Percentiles rank a stretch among this genome's conserved stretches.
These are phyloP conservation scores for Rehmannia glutinosa DNA, from an alignment of 257 asterid genomes.

Conservation along the genomic window DNA sequence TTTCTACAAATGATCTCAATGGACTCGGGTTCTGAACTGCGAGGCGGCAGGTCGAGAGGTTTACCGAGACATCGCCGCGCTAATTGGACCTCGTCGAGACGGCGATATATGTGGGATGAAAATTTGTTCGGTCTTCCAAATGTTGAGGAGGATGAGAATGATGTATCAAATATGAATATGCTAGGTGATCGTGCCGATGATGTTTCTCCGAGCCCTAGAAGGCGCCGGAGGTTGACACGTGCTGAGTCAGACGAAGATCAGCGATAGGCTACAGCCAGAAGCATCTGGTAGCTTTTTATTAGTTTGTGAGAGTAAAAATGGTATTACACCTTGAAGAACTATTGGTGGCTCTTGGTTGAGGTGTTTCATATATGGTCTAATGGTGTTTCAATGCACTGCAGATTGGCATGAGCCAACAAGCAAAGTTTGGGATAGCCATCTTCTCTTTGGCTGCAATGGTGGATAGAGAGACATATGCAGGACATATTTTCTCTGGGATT, in stretches of 20 bases:
- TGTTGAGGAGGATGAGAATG: constrained; percentile 21
- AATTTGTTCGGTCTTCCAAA: constrained; percentile 55
- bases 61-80: constrained; percentile 60
- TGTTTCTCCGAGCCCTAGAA: constrained; percentile 40
- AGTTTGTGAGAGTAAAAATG: not conserved
- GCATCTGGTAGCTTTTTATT: not conserved
- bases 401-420: too few relatives aligned
- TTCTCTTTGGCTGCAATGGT: too few relatives aligned
- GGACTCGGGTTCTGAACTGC: constrained; percentile 42
- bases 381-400: too few relatives aligned
- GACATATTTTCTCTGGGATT: too few relatives aligned
- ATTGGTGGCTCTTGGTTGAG: too few relatives aligned
- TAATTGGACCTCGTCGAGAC: constrained; percentile 48
- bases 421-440: too few relatives aligned
- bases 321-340: too few relatives aligned
- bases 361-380: too few relatives aligned
- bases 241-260: constrained; percentile 40
- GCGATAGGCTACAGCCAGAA: constrained; percentile 15
- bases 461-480: too few relatives aligned
- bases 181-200: constrained; percentile 23
- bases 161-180: constrained; percentile 25
- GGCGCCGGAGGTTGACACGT: constrained; percentile 59
- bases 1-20: constrained; percentile 79
- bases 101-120: constrained; percentile 75
- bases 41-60: constrained; percentile 66